A percentile compares a stretch with the other conserved stretches of the same genome.
Conservation (phyloP, 2,329 filamentous ascomycete species). For the Fusarium sp. region DNA sequence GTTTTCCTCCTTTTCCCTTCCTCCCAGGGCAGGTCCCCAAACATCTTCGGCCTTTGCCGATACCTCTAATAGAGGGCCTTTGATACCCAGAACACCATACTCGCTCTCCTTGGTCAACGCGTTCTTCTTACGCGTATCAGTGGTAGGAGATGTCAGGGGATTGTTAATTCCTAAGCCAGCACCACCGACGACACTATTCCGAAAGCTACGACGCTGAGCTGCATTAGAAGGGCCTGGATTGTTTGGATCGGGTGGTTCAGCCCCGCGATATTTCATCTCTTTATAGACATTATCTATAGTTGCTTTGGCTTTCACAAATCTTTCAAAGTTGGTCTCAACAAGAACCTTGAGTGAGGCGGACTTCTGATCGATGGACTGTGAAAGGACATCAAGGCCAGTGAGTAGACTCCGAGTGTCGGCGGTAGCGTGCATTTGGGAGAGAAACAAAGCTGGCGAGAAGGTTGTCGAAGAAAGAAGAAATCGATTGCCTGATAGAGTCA, state of each 20-base stretch:
- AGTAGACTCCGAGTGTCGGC: constrained; percentile 87
- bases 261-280: constrained; percentile 87
- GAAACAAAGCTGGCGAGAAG: constrained; percentile 91
- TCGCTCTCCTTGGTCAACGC: constrained; percentile 93
- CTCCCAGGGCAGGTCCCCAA: constrained; percentile 94
- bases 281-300: constrained; percentile 99
- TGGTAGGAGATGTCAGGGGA: constrained; percentile 54
- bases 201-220: constrained; percentile 75
- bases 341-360: constrained; percentile 95
- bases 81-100: constrained; percentile 89
- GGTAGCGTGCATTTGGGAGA: constrained; percentile 90
- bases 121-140: constrained; percentile 82
- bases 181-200: constrained; percentile 62
- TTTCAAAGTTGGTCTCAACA: constrained; percentile 97
- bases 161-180: constrained; percentile 56
- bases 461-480: constrained; percentile 96
- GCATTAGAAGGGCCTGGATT: constrained; percentile 72
- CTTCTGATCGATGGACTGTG: constrained; percentile 95
- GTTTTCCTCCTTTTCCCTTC: constrained; percentile 89
- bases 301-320: constrained; percentile 96
- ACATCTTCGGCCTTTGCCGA: constrained; percentile 96
- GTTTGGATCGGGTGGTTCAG: constrained; percentile 63
- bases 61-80: constrained; percentile 87
- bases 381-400: constrained; percentile 85
- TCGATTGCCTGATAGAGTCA: constrained; percentile 74